A percentile compares a stretch with the other conserved stretches of the same genome.
These are phyloP conservation scores for Trametes cingulata DNA, from an alignment of 768 basidiomycete genomes.

Conservation along the genomic window DNA sequence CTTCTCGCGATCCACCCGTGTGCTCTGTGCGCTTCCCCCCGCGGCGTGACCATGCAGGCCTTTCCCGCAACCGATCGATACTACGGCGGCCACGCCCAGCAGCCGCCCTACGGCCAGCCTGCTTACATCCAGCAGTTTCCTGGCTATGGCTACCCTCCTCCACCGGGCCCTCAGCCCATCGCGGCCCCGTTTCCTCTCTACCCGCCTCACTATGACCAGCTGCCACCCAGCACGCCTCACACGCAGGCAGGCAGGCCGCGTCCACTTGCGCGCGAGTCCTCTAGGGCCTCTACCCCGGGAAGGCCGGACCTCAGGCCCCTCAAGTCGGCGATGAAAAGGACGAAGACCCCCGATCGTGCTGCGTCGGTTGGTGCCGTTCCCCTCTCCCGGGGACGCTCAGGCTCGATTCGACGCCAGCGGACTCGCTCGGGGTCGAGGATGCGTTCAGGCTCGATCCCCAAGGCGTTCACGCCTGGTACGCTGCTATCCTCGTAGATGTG, in stretches of 20 bases:
- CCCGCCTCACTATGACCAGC: slow-evolving; percentile 19
- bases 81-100: slow-evolving; percentile 21
- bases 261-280: slow-evolving; percentile 17
- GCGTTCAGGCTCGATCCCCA: slow-evolving; percentile 37
- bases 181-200: slow-evolving; percentile 21
- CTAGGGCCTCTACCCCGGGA: slow-evolving; percentile 15
- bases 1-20: neutral
- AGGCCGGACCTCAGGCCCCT: slow-evolving; percentile 32
- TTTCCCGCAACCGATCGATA: slow-evolving; percentile 16
- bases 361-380: slow-evolving; percentile 13
- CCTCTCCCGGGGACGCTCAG: slow-evolving; percentile 18
- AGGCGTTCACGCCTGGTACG: slow-evolving; percentile 29
- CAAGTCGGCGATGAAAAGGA: slow-evolving; percentile 61
- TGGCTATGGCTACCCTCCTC: slow-evolving; percentile 20
- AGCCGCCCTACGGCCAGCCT: slow-evolving; percentile 6
- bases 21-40: slow-evolving; percentile 8
- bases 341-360: slow-evolving; percentile 26
- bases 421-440: slow-evolving; percentile 22
- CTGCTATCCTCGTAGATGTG: neutral
- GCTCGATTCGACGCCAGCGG: slow-evolving; percentile 11
- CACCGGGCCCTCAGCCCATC: slow-evolving; percentile 7
- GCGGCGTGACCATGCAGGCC: slow-evolving; percentile 24
- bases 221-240: slow-evolving; percentile 13
- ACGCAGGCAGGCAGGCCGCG: slow-evolving; percentile 16
- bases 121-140: slow-evolving; percentile 22